phyloP scores from a whole-genome alignment of 345 rosid genomes.

The Nasturtium officinale region DNA sequence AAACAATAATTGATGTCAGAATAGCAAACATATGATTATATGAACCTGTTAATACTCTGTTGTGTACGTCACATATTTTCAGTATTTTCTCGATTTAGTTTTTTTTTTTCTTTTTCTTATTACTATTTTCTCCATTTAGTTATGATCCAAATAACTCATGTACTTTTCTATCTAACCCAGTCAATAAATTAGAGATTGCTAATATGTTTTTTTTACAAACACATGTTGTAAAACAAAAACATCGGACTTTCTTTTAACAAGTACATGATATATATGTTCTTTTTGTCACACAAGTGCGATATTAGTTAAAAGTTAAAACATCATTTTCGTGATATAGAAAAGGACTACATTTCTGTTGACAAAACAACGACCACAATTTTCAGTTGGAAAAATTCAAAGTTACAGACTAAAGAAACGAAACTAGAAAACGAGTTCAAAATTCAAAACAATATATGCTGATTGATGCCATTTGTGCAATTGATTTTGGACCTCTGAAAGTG shows the following conservation, averaged over 20 bases:
- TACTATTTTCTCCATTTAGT: background rate
- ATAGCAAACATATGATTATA: background rate
- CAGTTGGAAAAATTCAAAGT: slow-evolving; percentile 5
- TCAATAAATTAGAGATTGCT: background rate
- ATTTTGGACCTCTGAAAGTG: slow-evolving; percentile 35
- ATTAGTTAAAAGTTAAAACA: slow-evolving; percentile 23
- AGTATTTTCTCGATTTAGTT: background rate
- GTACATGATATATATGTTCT: slow-evolving; percentile 19
- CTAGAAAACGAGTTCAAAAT: slow-evolving; percentile 18
- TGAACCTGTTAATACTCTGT: background rate
- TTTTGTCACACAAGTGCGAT: slow-evolving; percentile 27
- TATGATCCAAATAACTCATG: background rate
- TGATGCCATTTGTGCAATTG: slow-evolving; percentile 16
- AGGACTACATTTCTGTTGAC: background rate
- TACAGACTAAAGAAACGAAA: slow-evolving; percentile 13
- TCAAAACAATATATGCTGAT: slow-evolving; percentile 18
- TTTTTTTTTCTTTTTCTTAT: background rate
- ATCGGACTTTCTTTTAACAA: slow-evolving; percentile 25
- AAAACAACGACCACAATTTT: slow-evolving; percentile 3
- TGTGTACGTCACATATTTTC: background rate
- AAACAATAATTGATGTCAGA: background rate
- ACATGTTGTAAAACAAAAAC: background rate
- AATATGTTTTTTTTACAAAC: background rate
- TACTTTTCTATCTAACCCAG: background rate
- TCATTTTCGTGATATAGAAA: background rate